Evolutionary conservation across 306 rosid genomes (phyloP).

Genomic region (Vachellia pachyceras): DNA sequence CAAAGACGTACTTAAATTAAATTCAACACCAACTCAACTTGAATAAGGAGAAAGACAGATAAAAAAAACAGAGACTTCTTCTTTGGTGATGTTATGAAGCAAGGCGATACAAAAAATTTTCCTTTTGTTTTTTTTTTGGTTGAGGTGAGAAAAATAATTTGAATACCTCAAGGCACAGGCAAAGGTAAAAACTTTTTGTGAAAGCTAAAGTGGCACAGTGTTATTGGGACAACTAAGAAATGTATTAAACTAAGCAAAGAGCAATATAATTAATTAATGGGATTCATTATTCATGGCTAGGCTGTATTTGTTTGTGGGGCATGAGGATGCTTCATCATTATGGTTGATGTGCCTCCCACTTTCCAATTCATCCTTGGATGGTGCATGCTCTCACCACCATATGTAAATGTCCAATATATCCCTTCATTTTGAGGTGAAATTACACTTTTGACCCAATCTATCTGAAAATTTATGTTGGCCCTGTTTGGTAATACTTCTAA

Average conservation of each 20-base stretch:
- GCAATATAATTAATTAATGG: neutral
- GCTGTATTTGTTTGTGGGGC: neutral
- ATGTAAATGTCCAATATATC: neutral
- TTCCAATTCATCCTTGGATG: neutral
- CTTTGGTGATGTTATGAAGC: neutral
- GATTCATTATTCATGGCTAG: neutral
- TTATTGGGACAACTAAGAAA: neutral
- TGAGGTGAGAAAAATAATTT: neutral
- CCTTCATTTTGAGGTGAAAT: neutral
- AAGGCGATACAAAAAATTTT: neutral
- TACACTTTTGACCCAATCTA: no score
- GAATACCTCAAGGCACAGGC: neutral
- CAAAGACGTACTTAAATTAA: no score
- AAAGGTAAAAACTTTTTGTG: neutral
- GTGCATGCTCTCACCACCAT: neutral
- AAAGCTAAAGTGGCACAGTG: neutral
- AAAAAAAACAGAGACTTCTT: neutral
- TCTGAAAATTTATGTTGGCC: no score
- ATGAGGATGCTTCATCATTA: neutral
- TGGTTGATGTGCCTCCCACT: neutral
- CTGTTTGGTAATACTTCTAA: no score
- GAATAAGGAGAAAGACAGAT: neutral
- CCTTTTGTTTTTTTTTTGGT: neutral
- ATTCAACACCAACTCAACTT: neutral
- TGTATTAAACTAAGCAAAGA: neutral